A percentile compares a stretch with the other conserved stretches of the same genome.
Conservation (phyloP, 345 rosid genomes). For the Eucalyptus camaldulensis region DNA sequence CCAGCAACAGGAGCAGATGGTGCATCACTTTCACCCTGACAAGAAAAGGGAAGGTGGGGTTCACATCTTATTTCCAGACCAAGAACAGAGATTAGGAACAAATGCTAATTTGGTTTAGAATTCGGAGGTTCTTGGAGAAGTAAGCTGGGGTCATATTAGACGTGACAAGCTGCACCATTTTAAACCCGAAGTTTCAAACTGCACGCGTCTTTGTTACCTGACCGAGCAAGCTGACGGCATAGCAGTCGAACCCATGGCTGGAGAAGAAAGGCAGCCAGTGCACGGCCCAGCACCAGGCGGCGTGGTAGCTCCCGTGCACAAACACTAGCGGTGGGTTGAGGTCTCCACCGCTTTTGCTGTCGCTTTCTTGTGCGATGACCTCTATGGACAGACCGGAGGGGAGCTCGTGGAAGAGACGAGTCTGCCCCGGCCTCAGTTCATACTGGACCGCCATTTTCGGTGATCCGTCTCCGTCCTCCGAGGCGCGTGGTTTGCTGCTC, state of each 20-base stretch:
- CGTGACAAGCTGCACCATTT: background rate
- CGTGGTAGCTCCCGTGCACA: constrained; percentile 90
- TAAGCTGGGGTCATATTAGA: background rate
- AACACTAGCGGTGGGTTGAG: constrained; percentile 57
- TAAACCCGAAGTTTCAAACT: background rate
- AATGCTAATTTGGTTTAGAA: background rate
- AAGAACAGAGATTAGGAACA: background rate
- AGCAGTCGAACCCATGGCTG: constrained; percentile 65
- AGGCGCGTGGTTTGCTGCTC: background rate
- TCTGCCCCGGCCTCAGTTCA: constrained; percentile 53
- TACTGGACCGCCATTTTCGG: constrained; percentile 20
- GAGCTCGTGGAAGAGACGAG: constrained; percentile 58
- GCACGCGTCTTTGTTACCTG: constrained; percentile 27
- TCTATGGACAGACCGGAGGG: constrained; percentile 77
- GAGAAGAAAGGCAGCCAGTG: constrained; percentile 87
- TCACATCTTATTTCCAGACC: background rate
- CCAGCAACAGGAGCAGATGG: constrained; percentile 59
- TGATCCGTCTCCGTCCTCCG: constrained; percentile 16
- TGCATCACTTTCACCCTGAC: constrained; percentile 84
- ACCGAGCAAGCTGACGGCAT: constrained; percentile 68
- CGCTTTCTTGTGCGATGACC: constrained; percentile 56
- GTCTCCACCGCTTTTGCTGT: background rate
- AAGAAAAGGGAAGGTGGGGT: background rate
- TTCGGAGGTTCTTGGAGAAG: background rate
- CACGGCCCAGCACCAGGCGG: constrained; percentile 99